Evolutionary conservation across 371 early-diverging fungal genomes (phyloP), one percentile per base, ranked within the genome.

Genomic region (Syncephalastrum sp.): DNA sequence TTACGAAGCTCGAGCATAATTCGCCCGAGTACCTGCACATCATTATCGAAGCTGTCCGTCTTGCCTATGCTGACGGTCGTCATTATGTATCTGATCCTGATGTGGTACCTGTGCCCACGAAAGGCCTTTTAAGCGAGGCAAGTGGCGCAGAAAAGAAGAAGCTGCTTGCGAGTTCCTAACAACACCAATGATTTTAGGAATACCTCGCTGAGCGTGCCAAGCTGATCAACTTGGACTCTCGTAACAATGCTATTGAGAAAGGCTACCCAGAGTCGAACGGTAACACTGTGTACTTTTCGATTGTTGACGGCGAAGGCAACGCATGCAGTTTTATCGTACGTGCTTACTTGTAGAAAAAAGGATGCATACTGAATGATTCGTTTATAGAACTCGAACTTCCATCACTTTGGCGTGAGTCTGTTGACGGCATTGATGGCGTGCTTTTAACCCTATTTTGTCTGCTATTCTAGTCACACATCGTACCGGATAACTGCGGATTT

Each of bases 241-340:
- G 88, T 24, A 75, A 81, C 19, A 59, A 66, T 17, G 67, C 74
- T 42, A 56, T 84, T 21, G 47, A 67, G 33, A 75, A 70, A 16
- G 92, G 91, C 1, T 74, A 76, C 25, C 92, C 92, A n/a, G 74
- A 79, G 2, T 64, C 76, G 21, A 69, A 65, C 0, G 74, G 83
- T 14, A 88, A 91, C 61, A 91, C 93, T 1, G 91, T 91, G 2
- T 89, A 90, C 67, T 86, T 92, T 54, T 80, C 86, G 3, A 87
- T 89, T 1, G 87, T 88, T 0, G 94, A 93, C 67, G 71, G 68
- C 46, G 82, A 89, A 56, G 94, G 92, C 51, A 92, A 92, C 60
- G 92, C 91, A 4, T 92, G 92, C 71, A 86, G 87, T 64, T 91
- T 91, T 63, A 89, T 91, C 61, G 86, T 79, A 77, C 68, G 65